phyloP scores from a whole-genome alignment of 2,329 filamentous ascomycete genomes.

The Dactylellina parvicollis region DNA sequence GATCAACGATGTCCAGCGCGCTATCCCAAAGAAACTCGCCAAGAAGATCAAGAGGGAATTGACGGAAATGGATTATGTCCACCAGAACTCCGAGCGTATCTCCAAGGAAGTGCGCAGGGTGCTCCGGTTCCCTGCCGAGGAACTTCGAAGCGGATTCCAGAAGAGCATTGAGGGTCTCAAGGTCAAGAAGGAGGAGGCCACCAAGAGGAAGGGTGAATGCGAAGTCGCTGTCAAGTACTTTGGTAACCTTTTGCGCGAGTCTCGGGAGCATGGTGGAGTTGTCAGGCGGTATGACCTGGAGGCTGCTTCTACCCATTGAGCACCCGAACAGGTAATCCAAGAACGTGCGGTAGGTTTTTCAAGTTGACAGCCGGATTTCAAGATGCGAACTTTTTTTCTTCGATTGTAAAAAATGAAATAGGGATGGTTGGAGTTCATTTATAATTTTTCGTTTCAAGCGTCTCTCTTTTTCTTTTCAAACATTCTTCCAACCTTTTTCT shows the following conservation, averaged over 20 bases:
- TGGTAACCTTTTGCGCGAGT: constrained; percentile 77
- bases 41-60: constrained; percentile 85
- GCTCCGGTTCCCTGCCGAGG: constrained; percentile 85
- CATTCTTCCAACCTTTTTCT: constrained; percentile 1
- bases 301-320: constrained; percentile 44
- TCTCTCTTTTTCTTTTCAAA: constrained; percentile 24
- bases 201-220: constrained; percentile 82
- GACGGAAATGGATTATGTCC: constrained; percentile 86
- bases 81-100: constrained; percentile 85
- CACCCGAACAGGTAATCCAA: not conserved
- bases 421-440: constrained; percentile 46
- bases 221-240: constrained; percentile 92
- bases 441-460: constrained; percentile 37
- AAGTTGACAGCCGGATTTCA: constrained; percentile 24
- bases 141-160: constrained; percentile 82
- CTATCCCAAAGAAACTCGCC: constrained; percentile 84
- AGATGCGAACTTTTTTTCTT: constrained; percentile 11
- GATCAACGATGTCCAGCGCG: constrained; percentile 80
- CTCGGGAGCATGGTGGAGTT: constrained; percentile 64
- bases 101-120: constrained; percentile 86
- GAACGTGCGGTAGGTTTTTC: not conserved
- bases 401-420: constrained; percentile 39
- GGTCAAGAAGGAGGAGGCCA: constrained; percentile 80
- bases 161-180: constrained; percentile 85
- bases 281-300: constrained; percentile 68